Evolutionary conservation across 2,329 filamentous ascomycete species (phyloP), one percentile per base, ranked within the genome.

Genomic region (Proliferodiscus dingleyae): DNA sequence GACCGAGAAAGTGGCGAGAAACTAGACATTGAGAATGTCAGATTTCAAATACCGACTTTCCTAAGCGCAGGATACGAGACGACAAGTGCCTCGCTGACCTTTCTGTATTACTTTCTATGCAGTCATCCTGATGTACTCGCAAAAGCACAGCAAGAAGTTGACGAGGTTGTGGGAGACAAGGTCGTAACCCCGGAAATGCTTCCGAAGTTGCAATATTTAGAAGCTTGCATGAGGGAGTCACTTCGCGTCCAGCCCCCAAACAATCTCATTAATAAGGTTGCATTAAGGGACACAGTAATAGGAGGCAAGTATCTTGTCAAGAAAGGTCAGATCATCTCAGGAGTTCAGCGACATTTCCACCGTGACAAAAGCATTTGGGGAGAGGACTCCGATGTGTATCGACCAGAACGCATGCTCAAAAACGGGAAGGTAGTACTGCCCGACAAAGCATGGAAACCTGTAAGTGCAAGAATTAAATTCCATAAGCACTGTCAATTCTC

Each of bases 61-160:
- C 63, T 87, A 7, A 80, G 85, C 55, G 81, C 82, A 13, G 70
- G 81, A 2, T 82, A 86, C 50, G 83, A 87, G 55, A 89, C 85
- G 0, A 84, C 84, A 0, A 67, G 69, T 19, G 73, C 72, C 22
- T 63, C 74, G 10, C 58, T 78, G 29, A 64, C 70, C 3, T 78
- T 74, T 53, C 55, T 66, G 0, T 65, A 75, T 34, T 75, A 74
- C 56, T 70, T 73, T 52, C 64, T 79, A 3, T 53, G 73, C 40
- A 74, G 72, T 46, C 69, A 73, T 50, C 72, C 73, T 0, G 62
- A 66, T 3, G 65, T 64, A 7, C 67, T 72, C 38, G 56, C 58
- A 29, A 68, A 69, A 44, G 74, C 73, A 9, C 72, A 71, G 41
- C 61, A 71, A 47, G 75, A 79, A 49, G 71, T 79, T 28, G 74